phyloP scores from a whole-genome alignment of 495 filamentous ascomycete genomes.

The Cercophora samala region DNA sequence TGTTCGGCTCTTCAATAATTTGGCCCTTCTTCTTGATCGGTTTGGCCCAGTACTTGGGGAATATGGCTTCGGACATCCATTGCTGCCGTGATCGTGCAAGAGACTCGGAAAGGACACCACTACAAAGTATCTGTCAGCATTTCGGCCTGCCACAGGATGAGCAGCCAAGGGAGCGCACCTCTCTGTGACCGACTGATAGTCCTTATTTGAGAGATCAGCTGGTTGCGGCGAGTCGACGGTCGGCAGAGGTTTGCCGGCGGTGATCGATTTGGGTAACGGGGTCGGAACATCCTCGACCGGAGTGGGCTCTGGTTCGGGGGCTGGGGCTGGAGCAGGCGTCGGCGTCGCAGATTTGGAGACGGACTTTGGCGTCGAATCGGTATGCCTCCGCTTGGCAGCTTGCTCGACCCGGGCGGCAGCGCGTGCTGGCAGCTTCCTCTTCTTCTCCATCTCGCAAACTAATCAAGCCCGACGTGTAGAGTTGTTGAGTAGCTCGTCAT shows the following conservation, averaged over 20 bases:
- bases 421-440: conserved; percentile 55
- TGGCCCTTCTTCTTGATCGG: conserved; percentile 76
- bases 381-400: conserved; percentile 48
- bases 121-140: conserved; percentile 34
- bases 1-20: conserved; percentile 63
- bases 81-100: conserved; percentile 78
- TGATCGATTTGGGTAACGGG: conserved; percentile 57
- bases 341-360: conserved; percentile 40
- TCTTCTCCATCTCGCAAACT: conserved; percentile 48
- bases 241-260: conserved; percentile 64
- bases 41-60: conserved; percentile 93
- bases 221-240: conserved; percentile 67
- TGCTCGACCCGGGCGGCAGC: conserved; percentile 51
- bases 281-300: conserved; percentile 42
- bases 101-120: conserved; percentile 79
- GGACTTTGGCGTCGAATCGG: conserved; percentile 34
- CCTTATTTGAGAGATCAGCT: conserved; percentile 56
- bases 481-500: conserved; percentile 20
- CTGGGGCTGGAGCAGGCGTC: conserved; percentile 30
- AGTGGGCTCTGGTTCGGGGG: conserved; percentile 29
- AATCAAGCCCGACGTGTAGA: conserved; percentile 23
- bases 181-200: conserved; percentile 80
- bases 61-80: conserved; percentile 85
- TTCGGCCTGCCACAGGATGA: neutral
- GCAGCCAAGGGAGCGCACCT: conserved; percentile 52